Conservation (phyloP, 768 basidiomycete genomes). For the Podaxis sp. region DNA sequence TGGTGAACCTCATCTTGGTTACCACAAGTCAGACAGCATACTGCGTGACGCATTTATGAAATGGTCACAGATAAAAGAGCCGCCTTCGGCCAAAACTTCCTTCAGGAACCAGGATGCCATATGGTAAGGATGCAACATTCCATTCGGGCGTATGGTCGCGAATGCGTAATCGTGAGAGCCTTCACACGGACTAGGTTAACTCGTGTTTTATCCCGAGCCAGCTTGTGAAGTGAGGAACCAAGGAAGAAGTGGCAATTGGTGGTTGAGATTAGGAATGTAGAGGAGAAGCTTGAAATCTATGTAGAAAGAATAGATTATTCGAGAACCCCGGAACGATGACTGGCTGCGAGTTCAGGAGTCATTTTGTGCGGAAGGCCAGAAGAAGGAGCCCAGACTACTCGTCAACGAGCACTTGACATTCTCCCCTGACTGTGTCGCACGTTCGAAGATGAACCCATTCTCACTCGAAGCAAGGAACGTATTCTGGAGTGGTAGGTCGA, state of each 20-base stretch:
- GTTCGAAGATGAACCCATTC: constrained; percentile 43
- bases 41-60: not conserved
- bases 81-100: not conserved
- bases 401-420: constrained; percentile 3
- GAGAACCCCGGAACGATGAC: not conserved
- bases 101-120: not conserved
- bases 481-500: constrained; percentile 18
- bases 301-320: not conserved
- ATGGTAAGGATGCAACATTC: not conserved
- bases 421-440: not conserved
- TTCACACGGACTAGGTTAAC: not conserved
- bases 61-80: not conserved
- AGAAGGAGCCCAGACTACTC: not conserved
- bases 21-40: not conserved
- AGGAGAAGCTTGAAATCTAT: not conserved
- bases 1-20: not conserved
- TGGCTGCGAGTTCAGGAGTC: not conserved
- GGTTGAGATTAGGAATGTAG: not conserved
- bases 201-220: not conserved
- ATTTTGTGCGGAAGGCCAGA: not conserved
- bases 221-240: not conserved
- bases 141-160: not conserved
- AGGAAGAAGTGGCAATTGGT: not conserved
- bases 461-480: constrained; percentile 48
- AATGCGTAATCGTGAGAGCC: not conserved